These are phyloP conservation scores for Amyloporia xantha DNA, from an alignment of 768 basidiomycete species.

Conservation along the genomic window DNA sequence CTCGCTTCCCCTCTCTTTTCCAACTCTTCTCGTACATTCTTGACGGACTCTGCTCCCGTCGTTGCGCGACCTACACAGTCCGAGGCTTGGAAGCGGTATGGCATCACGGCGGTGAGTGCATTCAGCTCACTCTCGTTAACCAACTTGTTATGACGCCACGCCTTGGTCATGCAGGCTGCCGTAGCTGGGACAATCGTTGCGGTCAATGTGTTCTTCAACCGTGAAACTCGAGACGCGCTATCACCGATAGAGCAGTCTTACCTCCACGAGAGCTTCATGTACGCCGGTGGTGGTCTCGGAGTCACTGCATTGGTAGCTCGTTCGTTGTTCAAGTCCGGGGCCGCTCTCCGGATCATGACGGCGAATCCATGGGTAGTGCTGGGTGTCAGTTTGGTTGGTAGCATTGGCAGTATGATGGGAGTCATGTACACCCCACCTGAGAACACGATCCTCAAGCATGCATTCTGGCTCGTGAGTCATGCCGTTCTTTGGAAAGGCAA, in stretches of 20 bases:
- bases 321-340: slow-evolving; percentile 63
- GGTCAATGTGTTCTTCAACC: slow-evolving; percentile 61
- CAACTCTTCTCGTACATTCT: slow-evolving; percentile 37
- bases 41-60: slow-evolving; percentile 38
- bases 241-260: slow-evolving; percentile 57
- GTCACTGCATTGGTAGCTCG: slow-evolving; percentile 77
- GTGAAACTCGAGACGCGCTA: slow-evolving; percentile 69
- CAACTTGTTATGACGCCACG: not conserved
- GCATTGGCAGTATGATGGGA: slow-evolving; percentile 83
- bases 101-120: slow-evolving; percentile 44
- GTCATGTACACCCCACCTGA: slow-evolving; percentile 75
- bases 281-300: slow-evolving; percentile 73
- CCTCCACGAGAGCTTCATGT: slow-evolving; percentile 74
- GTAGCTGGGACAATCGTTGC: slow-evolving; percentile 66
- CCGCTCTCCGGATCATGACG: slow-evolving; percentile 69
- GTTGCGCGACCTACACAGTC: slow-evolving; percentile 30
- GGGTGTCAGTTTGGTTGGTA: slow-evolving; percentile 71
- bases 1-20: slow-evolving; percentile 19
- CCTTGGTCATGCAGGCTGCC: slow-evolving; percentile 52
- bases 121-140: not conserved
- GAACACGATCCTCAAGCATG: slow-evolving; percentile 67
- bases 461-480: slow-evolving; percentile 65
- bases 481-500: too few species aligned
- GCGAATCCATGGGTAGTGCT: slow-evolving; percentile 86
- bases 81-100: slow-evolving; percentile 43